These are phyloP conservation scores for Caryocar brasiliense DNA, from an alignment of 441 rosid species.

Conservation along the genomic window DNA sequence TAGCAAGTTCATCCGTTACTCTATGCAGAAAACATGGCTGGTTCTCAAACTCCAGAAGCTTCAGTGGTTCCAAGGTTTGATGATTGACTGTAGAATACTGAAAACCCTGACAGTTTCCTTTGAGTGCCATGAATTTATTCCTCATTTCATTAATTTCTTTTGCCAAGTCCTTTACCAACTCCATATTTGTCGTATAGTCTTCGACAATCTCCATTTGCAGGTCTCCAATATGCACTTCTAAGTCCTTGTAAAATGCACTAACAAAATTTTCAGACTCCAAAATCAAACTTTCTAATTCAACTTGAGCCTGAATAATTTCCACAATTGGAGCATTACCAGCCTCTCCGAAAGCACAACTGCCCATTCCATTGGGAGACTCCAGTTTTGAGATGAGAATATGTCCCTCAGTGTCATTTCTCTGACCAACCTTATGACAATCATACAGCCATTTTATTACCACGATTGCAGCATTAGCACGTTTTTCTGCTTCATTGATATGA, in stretches of 20 bases:
- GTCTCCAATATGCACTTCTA: conserved; percentile 17
- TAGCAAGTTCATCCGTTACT: conserved; percentile 33
- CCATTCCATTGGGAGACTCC: conserved; percentile 9
- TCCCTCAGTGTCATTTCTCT: conserved; percentile 12
- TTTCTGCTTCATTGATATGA: conserved; percentile 38
- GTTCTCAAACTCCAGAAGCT: conserved; percentile 18
- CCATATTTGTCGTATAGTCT: conserved; percentile 18
- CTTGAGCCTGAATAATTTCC: conserved; percentile 21
- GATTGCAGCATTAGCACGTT: conserved; percentile 39
- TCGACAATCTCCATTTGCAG: conserved; percentile 20
- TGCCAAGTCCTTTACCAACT: conserved; percentile 20
- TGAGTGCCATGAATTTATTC: conserved; percentile 19
- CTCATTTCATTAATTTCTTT: conserved; percentile 27
- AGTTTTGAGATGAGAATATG: conserved; percentile 6
- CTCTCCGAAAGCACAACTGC: conserved; percentile 5
- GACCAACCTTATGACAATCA: conserved; percentile 23
- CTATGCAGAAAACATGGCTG: conserved; percentile 29
- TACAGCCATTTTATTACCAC: conserved; percentile 45
- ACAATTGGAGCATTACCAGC: conserved; percentile 9
- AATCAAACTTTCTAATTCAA: conserved; percentile 22
- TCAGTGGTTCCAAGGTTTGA: conserved; percentile 10
- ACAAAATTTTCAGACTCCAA: conserved; percentile 25
- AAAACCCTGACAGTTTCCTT: conserved; percentile 10
- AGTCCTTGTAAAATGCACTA: conserved; percentile 19
- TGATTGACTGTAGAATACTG: conserved; percentile 2